phyloP scores from a whole-genome alignment of 2,329 filamentous ascomycete genomes.

The Stachybotrys echinatus region DNA sequence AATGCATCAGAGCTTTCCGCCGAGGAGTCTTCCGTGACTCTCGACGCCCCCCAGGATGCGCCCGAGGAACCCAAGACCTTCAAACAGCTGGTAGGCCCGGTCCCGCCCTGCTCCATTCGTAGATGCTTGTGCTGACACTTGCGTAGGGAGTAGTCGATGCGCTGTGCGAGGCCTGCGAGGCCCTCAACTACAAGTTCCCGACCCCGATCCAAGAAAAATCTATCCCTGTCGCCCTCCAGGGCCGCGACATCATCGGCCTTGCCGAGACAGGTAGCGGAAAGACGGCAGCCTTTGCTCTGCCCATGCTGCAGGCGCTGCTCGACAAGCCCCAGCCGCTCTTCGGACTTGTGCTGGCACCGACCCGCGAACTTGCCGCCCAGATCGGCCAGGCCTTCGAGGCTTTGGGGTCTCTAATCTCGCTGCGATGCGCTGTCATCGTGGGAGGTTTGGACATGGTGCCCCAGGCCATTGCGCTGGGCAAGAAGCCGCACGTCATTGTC shows the following conservation, averaged over 20 bases:
- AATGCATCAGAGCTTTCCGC: constrained; percentile 11
- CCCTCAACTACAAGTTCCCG: constrained; percentile 75
- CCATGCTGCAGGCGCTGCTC: constrained; percentile 86
- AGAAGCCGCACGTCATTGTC: constrained; percentile 91
- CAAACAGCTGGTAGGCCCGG: constrained; percentile 55
- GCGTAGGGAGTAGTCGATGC: constrained; percentile 72
- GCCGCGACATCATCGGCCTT: constrained; percentile 84
- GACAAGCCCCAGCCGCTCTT: constrained; percentile 82
- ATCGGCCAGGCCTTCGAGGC: constrained; percentile 86
- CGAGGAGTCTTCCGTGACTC: constrained; percentile 28
- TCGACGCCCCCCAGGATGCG: constrained; percentile 26
- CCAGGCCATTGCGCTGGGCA: constrained; percentile 86
- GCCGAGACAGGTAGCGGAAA: constrained; percentile 96
- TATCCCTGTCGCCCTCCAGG: constrained; percentile 74
- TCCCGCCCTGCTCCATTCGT: background rate
- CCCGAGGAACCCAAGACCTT: constrained; percentile 52
- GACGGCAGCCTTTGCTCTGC: constrained; percentile 89
- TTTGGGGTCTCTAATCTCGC: constrained; percentile 79
- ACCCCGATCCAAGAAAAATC: constrained; percentile 86
- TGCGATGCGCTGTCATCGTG: constrained; percentile 80
- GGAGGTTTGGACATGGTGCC: constrained; percentile 95
- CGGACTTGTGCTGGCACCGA: constrained; percentile 86
- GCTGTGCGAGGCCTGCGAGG: constrained; percentile 81
- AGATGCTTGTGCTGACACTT: constrained; percentile 7
- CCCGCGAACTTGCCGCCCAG: constrained; percentile 87